Percentiles rank a stretch among this genome's conserved stretches.
These are phyloP conservation scores for Cucurbita maxima DNA, from an alignment of 306 rosid species.

Conservation along the genomic window DNA sequence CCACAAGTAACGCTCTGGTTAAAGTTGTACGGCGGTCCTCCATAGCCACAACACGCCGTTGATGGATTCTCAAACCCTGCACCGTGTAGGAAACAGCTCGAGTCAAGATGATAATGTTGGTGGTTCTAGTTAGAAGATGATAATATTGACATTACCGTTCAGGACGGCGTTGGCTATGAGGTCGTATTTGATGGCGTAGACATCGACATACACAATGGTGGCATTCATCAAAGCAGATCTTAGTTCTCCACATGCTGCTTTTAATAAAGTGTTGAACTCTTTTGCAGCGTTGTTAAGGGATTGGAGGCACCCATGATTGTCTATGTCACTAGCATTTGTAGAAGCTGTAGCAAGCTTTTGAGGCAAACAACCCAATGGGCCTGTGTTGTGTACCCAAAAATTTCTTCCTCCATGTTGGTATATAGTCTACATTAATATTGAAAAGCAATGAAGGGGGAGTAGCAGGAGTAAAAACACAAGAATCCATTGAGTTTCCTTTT, in stretches of 20 bases:
- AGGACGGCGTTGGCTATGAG: conserved; percentile 3
- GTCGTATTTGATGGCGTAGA: conserved; percentile 16
- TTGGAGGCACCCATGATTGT: conserved; percentile 13
- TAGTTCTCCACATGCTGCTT: conserved; percentile 5
- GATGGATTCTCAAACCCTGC: conserved; percentile 17
- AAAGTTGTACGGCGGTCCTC: conserved; percentile 23
- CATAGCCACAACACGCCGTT: conserved; percentile 18
- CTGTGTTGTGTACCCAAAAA: conserved; percentile 23
- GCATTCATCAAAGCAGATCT: conserved; percentile 14
- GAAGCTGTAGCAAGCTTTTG: conserved; percentile 4
- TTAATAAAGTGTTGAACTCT: conserved; percentile 8
- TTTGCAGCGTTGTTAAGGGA: conserved; percentile 14
- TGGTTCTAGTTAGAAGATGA: not conserved
- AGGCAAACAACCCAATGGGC: conserved; percentile 17
- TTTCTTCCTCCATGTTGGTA: conserved; percentile 10
- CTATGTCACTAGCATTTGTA: conserved; percentile 1
- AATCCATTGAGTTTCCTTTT: not conserved
- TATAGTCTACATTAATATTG: not conserved
- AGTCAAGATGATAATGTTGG: not conserved
- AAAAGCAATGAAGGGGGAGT: not conserved
- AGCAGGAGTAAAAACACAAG: not conserved
- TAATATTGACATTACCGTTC: conserved; percentile 4
- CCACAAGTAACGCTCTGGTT: conserved; percentile 6
- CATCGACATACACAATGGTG: conserved; percentile 12
- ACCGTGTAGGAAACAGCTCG: not conserved